A percentile compares a stretch with the other conserved stretches of the same genome.
Evolutionary conservation across 2,329 filamentous ascomycete species (phyloP).

Genomic region (Coniochaeta sp.): DNA sequence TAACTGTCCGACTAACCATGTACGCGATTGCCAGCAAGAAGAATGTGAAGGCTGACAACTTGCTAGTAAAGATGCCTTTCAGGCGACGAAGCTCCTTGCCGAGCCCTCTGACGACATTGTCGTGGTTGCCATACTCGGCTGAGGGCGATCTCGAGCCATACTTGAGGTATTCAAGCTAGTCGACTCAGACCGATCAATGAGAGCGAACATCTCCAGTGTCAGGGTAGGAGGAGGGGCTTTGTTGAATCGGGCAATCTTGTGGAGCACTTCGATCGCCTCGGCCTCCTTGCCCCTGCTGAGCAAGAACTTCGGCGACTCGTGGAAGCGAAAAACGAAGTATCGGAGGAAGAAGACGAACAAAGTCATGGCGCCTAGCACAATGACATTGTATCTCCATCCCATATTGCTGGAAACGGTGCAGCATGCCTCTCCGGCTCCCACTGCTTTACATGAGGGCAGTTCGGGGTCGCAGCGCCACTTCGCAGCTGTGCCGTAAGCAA

Average conservation of each 20-base stretch:
- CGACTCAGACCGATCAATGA: neutral
- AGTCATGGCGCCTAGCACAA: constrained; percentile 29
- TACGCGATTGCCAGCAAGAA: neutral
- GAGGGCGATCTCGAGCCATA: no score
- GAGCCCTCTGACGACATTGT: neutral
- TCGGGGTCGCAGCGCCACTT: constrained; percentile 5
- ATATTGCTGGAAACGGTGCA: constrained; percentile 30
- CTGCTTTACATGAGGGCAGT: neutral
- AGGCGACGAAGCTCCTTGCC: neutral
- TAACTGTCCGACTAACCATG: neutral
- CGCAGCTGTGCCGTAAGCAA: constrained; percentile 21
- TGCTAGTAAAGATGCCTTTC: neutral
- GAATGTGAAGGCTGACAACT: neutral
- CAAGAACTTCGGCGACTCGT: constrained; percentile 29
- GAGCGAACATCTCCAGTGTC: neutral
- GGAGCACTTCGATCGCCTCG: constrained; percentile 32
- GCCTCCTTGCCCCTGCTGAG: constrained; percentile 28
- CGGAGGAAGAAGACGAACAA: constrained; percentile 28
- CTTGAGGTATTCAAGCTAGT: neutral
- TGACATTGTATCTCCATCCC: constrained; percentile 35
- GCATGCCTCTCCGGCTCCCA: neutral
- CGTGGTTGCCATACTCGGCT: neutral
- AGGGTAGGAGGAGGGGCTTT: neutral
- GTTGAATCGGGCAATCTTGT: constrained; percentile 25
- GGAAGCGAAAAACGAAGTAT: constrained; percentile 28